Base-by-base conservation (phyloP, 257 asterid genomes). In the Solanum chmielewskii region DNA sequence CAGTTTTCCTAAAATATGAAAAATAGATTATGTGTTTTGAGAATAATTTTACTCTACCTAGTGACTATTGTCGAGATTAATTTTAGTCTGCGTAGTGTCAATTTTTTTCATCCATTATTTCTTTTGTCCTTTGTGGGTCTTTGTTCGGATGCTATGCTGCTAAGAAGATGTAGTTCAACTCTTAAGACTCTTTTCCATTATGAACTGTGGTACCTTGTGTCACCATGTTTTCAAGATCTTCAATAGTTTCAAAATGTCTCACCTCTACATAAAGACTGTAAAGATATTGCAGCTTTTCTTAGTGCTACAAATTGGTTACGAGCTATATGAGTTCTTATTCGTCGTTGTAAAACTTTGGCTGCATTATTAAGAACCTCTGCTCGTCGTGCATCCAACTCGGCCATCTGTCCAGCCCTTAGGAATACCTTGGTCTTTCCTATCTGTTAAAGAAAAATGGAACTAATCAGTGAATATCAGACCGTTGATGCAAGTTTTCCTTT, bases 321-420 rank as follows among this genome's bases (percentile, higher is more conserved):
- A 90, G 99, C 96, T 90, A 87, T 88, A 90, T 97, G 95, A 83
- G 98, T 96, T 89, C 94, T 89, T 89, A 92, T 92, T 42, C 98
- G 94, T 88, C 98, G 91, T 88, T 96, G 99, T 89, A 97, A 93
- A 41, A 91, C 85, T 91, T 92, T 95, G 25, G 99, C 98, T 88
- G 99, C 99, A 93, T 86, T 83, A 83, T 89, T 89, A 82, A 97
- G 96, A 91, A 95, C 98, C 94, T 97, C 98, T 60, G 98, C 90
- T 92, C 99, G 92, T 81, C 96, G 97, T 75, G 99, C 98, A 93
- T 97, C 99, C 88, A 97, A 85, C 87, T 96, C 99, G 75, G 99
- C 99, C 99, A 97, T 96, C 88, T 97, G 99, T 88, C 99, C 99
- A 66, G 99, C 99, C 94, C 99, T 93, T 86, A 97, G 95, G 93